Percentiles rank a stretch among this genome's conserved stretches.
Evolutionary conservation across 2,329 filamentous ascomycete species (phyloP).

Genomic region (Fusarium annulatum): DNA sequence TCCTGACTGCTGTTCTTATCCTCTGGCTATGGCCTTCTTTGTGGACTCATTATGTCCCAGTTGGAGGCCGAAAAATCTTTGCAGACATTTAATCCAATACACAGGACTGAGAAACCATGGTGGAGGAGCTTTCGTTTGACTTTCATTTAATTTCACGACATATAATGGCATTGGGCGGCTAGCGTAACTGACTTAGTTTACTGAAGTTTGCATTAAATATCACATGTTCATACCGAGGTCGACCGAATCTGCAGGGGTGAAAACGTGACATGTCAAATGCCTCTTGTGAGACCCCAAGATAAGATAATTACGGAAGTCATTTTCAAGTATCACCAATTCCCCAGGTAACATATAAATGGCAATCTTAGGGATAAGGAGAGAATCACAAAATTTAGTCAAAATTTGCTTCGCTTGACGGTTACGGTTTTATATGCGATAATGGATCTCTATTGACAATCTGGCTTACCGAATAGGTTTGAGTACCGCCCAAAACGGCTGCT

Average conservation of each 20-base stretch:
- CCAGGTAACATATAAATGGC: fast-evolving
- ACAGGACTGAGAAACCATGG: fast-evolving
- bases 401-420: no score
- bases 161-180: not conserved
- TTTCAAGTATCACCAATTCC: no score
- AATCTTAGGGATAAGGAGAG: fast-evolving
- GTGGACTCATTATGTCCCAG: not conserved
- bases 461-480: not conserved
- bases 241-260: not conserved
- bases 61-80: not conserved
- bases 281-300: not conserved
- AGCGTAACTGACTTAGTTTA: not conserved
- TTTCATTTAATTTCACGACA: not conserved
- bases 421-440: not conserved
- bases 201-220: not conserved
- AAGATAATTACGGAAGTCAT: not conserved
- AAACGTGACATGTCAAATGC: not conserved
- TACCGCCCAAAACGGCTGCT: not conserved
- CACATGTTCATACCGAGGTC: not conserved
- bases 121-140: not conserved
- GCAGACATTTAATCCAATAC: not conserved
- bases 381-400: not conserved
- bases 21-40: not conserved
- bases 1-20: not conserved
- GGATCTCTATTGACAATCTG: not conserved